A percentile compares a stretch with the other conserved stretches of the same genome.
Evolutionary conservation across 306 rosid genomes (phyloP).

Genomic region (Trichosanthes cucumerina): DNA sequence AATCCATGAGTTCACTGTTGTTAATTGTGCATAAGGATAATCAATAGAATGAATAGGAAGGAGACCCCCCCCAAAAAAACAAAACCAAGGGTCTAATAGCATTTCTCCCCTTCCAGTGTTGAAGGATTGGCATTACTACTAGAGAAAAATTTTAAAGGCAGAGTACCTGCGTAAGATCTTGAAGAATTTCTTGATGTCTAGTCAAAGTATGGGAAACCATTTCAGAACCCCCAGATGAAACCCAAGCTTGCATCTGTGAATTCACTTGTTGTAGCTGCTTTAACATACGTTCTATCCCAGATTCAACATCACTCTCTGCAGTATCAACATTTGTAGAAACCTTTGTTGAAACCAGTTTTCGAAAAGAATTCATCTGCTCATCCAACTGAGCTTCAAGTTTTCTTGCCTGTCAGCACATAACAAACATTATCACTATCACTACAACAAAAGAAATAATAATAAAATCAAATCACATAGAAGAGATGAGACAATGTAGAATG

Average conservation of each 20-base stretch:
- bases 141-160: neutral
- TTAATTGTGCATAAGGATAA: neutral
- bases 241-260: conserved; percentile 98
- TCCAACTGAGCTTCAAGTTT: conserved; percentile 96
- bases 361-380: conserved; percentile 81
- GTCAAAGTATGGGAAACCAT: conserved; percentile 98
- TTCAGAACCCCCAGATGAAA: conserved; percentile 89
- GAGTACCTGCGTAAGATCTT: conserved; percentile 89
- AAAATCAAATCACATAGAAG: neutral
- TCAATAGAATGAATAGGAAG: neutral
- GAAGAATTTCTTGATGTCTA: conserved; percentile 97
- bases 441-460: neutral
- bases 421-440: neutral
- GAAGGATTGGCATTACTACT: neutral
- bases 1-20: neutral
- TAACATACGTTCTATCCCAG: conserved; percentile 61
- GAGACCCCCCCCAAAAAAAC: neutral
- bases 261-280: conserved; percentile 94
- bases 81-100: neutral
- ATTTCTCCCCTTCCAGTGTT: neutral
- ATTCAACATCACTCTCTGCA: conserved; percentile 58
- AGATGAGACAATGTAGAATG: neutral
- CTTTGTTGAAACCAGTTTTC: conserved; percentile 72
- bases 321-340: conserved; percentile 53
- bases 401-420: conserved; percentile 53